A percentile compares a stretch with the other conserved stretches of the same genome.
Conservation (phyloP, 352 stramenopile genomes). For the Globisporangium takayamanum region DNA sequence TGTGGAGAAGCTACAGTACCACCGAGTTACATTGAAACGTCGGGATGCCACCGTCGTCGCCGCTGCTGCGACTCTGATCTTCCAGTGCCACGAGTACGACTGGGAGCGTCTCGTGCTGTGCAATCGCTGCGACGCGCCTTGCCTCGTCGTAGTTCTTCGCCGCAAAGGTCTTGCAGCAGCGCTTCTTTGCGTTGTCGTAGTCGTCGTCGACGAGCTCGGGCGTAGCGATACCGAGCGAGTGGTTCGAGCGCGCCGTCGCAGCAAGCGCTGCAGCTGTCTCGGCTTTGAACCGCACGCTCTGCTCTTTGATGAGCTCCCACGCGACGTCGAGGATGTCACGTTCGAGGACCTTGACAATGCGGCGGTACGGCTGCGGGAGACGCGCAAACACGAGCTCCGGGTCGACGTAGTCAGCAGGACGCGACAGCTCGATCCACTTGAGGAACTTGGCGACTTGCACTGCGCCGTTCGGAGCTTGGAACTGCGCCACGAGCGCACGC, state of each 20-base stretch:
- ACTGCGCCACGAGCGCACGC: conserved; percentile 28
- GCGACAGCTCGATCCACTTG: conserved; percentile 45
- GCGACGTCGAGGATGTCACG: conserved; percentile 49
- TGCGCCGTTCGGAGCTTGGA: conserved; percentile 34
- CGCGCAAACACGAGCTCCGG: conserved; percentile 49
- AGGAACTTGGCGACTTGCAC: conserved; percentile 38
- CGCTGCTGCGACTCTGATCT: background rate
- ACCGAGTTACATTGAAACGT: background rate
- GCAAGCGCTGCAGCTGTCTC: conserved; percentile 16
- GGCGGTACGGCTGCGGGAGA: conserved; percentile 65
- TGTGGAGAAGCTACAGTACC: conserved; percentile 6
- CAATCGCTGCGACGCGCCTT: background rate
- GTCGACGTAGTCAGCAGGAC: conserved; percentile 48
- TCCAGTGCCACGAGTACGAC: conserved; percentile 5
- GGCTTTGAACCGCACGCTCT: conserved; percentile 35
- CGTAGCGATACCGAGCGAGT: background rate
- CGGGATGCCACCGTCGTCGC: background rate
- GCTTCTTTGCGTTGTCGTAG: conserved; percentile 40
- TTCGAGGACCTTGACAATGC: conserved; percentile 60
- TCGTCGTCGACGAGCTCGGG: conserved; percentile 22
- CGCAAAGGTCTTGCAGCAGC: conserved; percentile 24
- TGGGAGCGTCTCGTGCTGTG: conserved; percentile 6
- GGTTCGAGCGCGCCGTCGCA: conserved; percentile 16
- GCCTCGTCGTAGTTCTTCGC: background rate
- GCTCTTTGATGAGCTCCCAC: conserved; percentile 37